phyloP scores from a whole-genome alignment of 2,329 filamentous ascomycete species.

The Penicillium freii region DNA sequence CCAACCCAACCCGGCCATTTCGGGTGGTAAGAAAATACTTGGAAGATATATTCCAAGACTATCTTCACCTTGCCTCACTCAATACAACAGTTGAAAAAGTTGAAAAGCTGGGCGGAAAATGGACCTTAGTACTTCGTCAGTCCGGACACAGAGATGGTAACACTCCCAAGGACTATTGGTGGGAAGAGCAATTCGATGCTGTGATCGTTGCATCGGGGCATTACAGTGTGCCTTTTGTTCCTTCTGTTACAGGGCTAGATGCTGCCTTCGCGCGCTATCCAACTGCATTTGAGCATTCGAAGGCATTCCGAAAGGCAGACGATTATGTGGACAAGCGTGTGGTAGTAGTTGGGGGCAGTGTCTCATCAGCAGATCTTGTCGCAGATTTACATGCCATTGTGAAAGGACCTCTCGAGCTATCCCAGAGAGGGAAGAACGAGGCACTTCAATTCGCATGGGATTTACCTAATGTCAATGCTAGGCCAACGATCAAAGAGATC shows the following conservation, averaged over 20 bases:
- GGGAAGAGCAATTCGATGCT: constrained; percentile 44
- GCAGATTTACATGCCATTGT: constrained; percentile 27
- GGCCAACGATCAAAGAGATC: constrained; percentile 20
- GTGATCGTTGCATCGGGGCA: constrained; percentile 45
- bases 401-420: constrained; percentile 21
- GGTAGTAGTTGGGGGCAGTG: constrained; percentile 30
- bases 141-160: constrained; percentile 9
- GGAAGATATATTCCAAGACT: constrained; percentile 27
- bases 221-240: constrained; percentile 43
- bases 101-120: constrained; percentile 24
- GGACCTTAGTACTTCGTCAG: constrained; percentile 32
- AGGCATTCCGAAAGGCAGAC: constrained; percentile 34
- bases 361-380: constrained; percentile 31
- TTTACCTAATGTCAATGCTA: constrained; percentile 24
- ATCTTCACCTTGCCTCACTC: constrained; percentile 30
- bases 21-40: constrained; percentile 24
- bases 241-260: constrained; percentile 36
- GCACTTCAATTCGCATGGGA: constrained; percentile 21
- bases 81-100: constrained; percentile 34
- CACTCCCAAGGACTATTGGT: constrained; percentile 35
- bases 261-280: constrained; percentile 34
- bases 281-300: constrained; percentile 38
- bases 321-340: constrained; percentile 40
- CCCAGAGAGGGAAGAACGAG: constrained; percentile 22
- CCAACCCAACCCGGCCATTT: constrained; percentile 28